These are phyloP conservation scores for Monotropa hypopitys DNA, from an alignment of 179 eudicot species.

Conservation along the genomic window DNA sequence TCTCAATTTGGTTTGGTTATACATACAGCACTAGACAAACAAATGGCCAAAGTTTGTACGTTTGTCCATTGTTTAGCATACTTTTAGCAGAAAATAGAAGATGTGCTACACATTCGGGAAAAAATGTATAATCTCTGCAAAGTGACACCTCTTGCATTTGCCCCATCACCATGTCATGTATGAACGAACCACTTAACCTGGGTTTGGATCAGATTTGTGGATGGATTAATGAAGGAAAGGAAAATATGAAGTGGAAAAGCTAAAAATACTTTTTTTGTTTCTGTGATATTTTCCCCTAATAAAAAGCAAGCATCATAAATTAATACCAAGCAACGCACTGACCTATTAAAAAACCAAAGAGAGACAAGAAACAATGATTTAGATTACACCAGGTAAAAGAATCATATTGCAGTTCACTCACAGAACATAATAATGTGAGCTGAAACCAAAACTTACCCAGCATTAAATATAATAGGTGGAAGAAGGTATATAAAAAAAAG, in stretches of 20 bases:
- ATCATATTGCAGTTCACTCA: not conserved
- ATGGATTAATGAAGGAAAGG: not conserved
- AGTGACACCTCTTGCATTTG: not conserved
- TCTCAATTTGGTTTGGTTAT: too few relatives aligned
- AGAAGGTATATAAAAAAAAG: conserved; percentile 73
- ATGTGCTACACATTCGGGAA: not conserved
- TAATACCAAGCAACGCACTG: not conserved
- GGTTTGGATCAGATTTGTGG: not conserved
- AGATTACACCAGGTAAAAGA: not conserved
- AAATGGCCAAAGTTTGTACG: not conserved
- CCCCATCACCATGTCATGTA: not conserved
- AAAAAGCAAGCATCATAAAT: not conserved
- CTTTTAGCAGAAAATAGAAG: not conserved
- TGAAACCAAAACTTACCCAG: conserved; percentile 36
- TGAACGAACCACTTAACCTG: not conserved
- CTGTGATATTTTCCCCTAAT: not conserved
- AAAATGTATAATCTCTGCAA: not conserved
- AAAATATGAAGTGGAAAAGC: not conserved
- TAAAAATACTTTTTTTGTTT: not conserved
- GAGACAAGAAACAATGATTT: not conserved
- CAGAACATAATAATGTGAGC: not conserved
- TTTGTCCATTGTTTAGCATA: not conserved
- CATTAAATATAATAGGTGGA: conserved; percentile 79
- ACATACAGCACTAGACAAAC: not conserved
- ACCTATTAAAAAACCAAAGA: not conserved